Percentiles rank a stretch among this genome's conserved stretches.
These are phyloP conservation scores for Aspergillus sp. DNA, from an alignment of 2,329 filamentous ascomycete species.

Conservation along the genomic window DNA sequence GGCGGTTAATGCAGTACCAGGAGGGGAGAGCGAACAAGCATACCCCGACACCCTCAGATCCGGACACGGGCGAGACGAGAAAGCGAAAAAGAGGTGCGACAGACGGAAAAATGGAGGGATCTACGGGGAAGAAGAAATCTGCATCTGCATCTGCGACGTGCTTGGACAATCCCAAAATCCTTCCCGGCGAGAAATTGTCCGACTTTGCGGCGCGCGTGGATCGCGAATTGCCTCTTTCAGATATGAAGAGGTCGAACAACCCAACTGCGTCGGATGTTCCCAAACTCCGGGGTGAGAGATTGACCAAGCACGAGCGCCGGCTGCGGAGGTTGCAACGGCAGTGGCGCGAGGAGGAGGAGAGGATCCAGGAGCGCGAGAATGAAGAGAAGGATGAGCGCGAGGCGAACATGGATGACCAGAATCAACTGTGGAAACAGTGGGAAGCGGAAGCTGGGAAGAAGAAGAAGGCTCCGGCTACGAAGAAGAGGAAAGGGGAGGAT, in stretches of 20 bases:
- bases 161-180: slow-evolving; percentile 54
- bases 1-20: slow-evolving; percentile 69
- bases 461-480: slow-evolving; percentile 36
- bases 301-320: slow-evolving; percentile 75
- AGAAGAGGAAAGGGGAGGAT: slow-evolving; percentile 30
- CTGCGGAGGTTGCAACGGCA: slow-evolving; percentile 53
- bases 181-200: slow-evolving; percentile 70
- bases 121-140: background rate
- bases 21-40: slow-evolving; percentile 28
- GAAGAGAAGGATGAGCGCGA: slow-evolving; percentile 63
- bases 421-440: slow-evolving; percentile 56
- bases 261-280: slow-evolving; percentile 14
- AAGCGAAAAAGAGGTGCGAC: slow-evolving; percentile 3
- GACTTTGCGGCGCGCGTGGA: slow-evolving; percentile 79
- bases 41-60: slow-evolving; percentile 19
- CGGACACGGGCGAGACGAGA: slow-evolving; percentile 2
- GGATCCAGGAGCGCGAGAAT: slow-evolving; percentile 61
- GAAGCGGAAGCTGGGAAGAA: slow-evolving; percentile 46
- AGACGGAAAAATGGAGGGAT: background rate
- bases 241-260: slow-evolving; percentile 51
- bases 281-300: slow-evolving; percentile 44
- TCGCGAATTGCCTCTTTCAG: slow-evolving; percentile 66
- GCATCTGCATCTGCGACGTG: background rate
- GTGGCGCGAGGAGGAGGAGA: slow-evolving; percentile 48
- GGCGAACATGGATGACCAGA: slow-evolving; percentile 53